These are phyloP conservation scores for Catharanthus roseus DNA, from an alignment of 257 asterid genomes.

Conservation along the genomic window DNA sequence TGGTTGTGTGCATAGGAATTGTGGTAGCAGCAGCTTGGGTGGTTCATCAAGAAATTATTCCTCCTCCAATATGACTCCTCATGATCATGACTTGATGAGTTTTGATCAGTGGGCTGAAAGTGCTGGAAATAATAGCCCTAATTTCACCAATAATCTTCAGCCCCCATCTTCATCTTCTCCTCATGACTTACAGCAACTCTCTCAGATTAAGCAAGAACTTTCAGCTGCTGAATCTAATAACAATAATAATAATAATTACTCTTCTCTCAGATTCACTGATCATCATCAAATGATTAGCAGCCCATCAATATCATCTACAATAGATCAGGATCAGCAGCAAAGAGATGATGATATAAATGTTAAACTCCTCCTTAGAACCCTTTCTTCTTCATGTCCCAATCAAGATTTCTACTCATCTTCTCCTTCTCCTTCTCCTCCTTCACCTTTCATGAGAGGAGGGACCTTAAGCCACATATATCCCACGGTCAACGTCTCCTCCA, in stretches of 20 bases:
- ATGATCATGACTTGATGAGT: constrained; percentile 43
- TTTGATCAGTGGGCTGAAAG: constrained; percentile 38
- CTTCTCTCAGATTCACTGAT: constrained; percentile 41
- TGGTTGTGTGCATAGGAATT: no score
- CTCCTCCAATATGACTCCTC: constrained; percentile 33
- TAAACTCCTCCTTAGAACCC: constrained; percentile 39
- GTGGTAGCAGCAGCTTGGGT: no score
- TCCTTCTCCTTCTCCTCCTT: constrained; percentile 8
- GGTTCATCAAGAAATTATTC: constrained; percentile 27
- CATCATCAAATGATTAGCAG: constrained; percentile 39
- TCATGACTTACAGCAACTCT: constrained; percentile 29
- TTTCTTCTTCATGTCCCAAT: constrained; percentile 29
- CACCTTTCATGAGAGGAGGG: constrained; percentile 19
- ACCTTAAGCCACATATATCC: constrained; percentile 54
- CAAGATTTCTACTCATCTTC: constrained; percentile 24
- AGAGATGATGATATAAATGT: constrained; percentile 25
- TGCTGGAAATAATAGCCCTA: not conserved
- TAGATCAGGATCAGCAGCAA: constrained; percentile 18
- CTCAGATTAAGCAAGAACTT: constrained; percentile 40
- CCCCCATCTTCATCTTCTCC: no score
- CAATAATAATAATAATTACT: no score
- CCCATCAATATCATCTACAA: constrained; percentile 22
- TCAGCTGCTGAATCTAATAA: constrained; percentile 37
- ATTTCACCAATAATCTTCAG: not conserved
- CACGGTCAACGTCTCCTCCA: constrained; percentile 35